Conservation (phyloP, 441 rosid species). For the Biscutella auriculata region DNA sequence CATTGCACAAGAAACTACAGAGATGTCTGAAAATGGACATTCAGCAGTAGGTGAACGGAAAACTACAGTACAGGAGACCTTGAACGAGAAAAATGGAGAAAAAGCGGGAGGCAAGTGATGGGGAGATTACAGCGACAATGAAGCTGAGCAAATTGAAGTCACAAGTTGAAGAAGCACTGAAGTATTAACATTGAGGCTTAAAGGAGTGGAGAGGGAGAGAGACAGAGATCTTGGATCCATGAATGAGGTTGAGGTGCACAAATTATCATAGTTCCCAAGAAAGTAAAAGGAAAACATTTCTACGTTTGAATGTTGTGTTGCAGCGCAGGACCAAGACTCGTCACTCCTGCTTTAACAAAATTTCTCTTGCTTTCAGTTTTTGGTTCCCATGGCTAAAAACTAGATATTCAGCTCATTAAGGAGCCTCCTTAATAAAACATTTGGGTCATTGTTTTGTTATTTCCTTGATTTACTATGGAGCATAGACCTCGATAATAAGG, state of each 20-base stretch:
- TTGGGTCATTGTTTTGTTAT: neutral
- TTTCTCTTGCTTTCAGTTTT: conserved; percentile 8
- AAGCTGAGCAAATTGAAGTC: conserved; percentile 60
- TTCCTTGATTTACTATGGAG: neutral
- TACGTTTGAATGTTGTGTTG: conserved; percentile 8
- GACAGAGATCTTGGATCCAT: neutral
- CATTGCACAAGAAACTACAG: conserved; percentile 26
- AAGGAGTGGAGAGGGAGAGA: neutral
- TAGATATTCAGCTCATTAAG: conserved; percentile 7
- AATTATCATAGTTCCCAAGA: neutral
- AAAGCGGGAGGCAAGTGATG: conserved; percentile 51
- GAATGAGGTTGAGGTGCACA: conserved; percentile 9
- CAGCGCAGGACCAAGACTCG: conserved; percentile 11
- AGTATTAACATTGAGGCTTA: conserved; percentile 21
- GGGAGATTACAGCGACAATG: conserved; percentile 85
- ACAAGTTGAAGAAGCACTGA: conserved; percentile 34
- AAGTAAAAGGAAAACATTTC: neutral
- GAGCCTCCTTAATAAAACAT: neutral
- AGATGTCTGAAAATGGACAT: conserved; percentile 22
- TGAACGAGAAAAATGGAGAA: conserved; percentile 25
- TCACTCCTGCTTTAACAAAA: conserved; percentile 8
- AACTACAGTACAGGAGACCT: conserved; percentile 24
- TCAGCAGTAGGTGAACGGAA: conserved; percentile 14
- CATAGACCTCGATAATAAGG: neutral
- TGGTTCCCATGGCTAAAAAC: conserved; percentile 15